Conservation (phyloP, 1,139 yeast species). For the Candida dubliniensis region DNA sequence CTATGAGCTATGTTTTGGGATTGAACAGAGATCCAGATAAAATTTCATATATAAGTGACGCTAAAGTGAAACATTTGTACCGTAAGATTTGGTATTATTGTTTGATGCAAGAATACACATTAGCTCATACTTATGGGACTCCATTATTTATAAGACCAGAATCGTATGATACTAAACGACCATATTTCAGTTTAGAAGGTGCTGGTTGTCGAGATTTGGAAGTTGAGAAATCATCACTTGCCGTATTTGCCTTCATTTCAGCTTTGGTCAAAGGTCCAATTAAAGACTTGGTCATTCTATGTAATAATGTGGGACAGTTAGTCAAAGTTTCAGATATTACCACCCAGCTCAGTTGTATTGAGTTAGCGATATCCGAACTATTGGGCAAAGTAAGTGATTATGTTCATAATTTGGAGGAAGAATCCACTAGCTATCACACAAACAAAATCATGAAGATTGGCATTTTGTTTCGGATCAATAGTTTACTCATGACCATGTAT, state of each 20-base stretch:
- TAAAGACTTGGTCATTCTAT: conserved; percentile 8
- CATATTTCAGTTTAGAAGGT: conserved; percentile 21
- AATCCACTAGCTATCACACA: conserved; percentile 18
- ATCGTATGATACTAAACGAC: conserved; percentile 40
- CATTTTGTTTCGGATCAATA: conserved; percentile 29
- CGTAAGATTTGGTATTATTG: conserved; percentile 54
- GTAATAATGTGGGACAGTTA: conserved; percentile 5
- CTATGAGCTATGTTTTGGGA: conserved; percentile 47
- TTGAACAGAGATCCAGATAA: conserved; percentile 43
- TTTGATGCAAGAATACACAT: conserved; percentile 31
- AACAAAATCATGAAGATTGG: conserved; percentile 36
- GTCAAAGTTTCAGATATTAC: conserved; percentile 15
- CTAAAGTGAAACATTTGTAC: conserved; percentile 34
- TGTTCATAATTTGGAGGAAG: conserved; percentile 28
- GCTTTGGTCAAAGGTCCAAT: conserved; percentile 18
- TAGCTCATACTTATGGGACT: conserved; percentile 41
- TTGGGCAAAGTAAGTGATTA: conserved; percentile 28
- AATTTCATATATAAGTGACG: conserved; percentile 19
- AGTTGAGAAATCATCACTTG: conserved; percentile 17
- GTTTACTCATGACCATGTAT: conserved; percentile 31
- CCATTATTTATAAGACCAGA: conserved; percentile 32
- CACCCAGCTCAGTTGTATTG: conserved; percentile 29
- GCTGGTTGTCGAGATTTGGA: conserved; percentile 15
- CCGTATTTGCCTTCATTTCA: conserved; percentile 19
- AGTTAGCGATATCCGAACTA: conserved; percentile 26